phyloP scores from a whole-genome alignment of 768 basidiomycete species.

The Boletus pseudo-olivaceus region DNA sequence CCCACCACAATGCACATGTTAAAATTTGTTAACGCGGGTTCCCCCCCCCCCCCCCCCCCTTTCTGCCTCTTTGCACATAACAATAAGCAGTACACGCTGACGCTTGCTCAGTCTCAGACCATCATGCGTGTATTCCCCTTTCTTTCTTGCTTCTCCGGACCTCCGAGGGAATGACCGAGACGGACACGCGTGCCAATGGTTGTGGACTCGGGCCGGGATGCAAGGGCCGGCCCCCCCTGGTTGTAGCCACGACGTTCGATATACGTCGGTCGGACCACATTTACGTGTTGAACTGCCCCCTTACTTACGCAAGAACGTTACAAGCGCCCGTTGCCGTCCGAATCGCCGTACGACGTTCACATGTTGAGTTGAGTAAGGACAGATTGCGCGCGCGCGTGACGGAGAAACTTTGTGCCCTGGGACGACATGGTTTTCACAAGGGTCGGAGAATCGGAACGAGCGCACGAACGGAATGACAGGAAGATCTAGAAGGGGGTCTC shows the following conservation, averaged over 20 bases:
- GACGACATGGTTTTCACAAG: slow-evolving; percentile 2
- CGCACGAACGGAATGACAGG: background rate
- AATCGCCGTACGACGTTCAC: background rate
- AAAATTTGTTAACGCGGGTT: too few species aligned
- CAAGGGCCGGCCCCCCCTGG: background rate
- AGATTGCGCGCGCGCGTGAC: background rate
- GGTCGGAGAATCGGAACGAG: slow-evolving; percentile 15
- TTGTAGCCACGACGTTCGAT: background rate
- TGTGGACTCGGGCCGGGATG: slow-evolving; percentile 2
- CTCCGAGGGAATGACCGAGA: slow-evolving; percentile 20
- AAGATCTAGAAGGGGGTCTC: background rate
- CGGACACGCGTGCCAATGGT: background rate
- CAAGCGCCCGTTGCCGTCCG: background rate
- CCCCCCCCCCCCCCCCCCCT: background rate
- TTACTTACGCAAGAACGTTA: background rate
- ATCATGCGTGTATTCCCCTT: slow-evolving; percentile 7
- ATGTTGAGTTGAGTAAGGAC: too few species aligned
- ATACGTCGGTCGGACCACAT: background rate
- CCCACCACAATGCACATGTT: too few species aligned
- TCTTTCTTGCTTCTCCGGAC: slow-evolving; percentile 11
- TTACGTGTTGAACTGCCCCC: background rate
- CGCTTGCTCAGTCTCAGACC: background rate
- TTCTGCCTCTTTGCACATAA: background rate
- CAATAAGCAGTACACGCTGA: background rate
- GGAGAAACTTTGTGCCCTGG: slow-evolving; percentile 7